Percentiles rank a stretch among this genome's conserved stretches.
Evolutionary conservation across 306 rosid genomes (phyloP).

Genomic region (Lotus japonicus): DNA sequence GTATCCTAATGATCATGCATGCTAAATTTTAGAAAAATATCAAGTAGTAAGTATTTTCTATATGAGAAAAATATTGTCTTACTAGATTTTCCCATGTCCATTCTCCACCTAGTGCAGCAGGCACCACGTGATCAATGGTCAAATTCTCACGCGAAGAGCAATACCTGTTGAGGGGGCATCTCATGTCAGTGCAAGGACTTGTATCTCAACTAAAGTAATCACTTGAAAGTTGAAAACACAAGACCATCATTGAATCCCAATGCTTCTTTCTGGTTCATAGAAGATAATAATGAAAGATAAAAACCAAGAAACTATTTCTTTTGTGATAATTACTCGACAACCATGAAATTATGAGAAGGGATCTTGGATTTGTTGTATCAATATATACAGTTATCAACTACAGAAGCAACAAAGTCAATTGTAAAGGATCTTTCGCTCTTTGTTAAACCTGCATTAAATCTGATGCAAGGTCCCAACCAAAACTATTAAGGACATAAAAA

Average conservation of each 20-base stretch:
- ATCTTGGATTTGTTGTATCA: not conserved
- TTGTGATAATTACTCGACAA: conserved; percentile 2
- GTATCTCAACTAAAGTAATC: conserved; percentile 14
- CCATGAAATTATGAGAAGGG: not conserved
- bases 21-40: too few relatives aligned
- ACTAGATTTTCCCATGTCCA: conserved; percentile 98
- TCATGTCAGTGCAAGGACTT: conserved; percentile 19
- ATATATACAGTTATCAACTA: not conserved
- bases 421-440: not conserved
- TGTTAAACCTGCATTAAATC: not conserved
- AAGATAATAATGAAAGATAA: not conserved
- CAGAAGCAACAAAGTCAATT: not conserved
- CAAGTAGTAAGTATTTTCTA: too few relatives aligned
- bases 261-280: not conserved
- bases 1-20: too few relatives aligned
- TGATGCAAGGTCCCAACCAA: not conserved
- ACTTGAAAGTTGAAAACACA: not conserved
- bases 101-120: conserved; percentile 73
- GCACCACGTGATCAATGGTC: conserved; percentile 91
- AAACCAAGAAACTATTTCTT: conserved; percentile 1
- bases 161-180: conserved; percentile 53
- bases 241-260: not conserved
- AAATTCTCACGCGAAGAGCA: conserved; percentile 74
- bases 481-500: not conserved
- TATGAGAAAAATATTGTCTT: conserved; percentile 24